These are phyloP conservation scores for Porcisia hertigi DNA, from an alignment of 208 protist species.

Conservation along the genomic window DNA sequence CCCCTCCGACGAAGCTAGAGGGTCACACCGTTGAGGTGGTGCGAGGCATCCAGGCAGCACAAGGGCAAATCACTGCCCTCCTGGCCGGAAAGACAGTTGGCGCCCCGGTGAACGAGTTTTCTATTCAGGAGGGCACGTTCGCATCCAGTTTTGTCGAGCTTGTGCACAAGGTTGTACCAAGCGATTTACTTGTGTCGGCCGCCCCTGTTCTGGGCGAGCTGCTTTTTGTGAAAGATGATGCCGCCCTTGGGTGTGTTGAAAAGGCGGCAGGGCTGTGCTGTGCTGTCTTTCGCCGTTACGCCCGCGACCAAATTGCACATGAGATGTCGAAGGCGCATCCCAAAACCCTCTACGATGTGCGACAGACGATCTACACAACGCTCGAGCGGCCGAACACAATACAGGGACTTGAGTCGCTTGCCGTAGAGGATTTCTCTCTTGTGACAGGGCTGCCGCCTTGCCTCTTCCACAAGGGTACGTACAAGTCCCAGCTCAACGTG, in stretches of 20 bases:
- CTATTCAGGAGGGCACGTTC: constrained; percentile 77
- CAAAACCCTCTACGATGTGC: constrained; percentile 61
- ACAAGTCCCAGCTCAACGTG: constrained; percentile 67
- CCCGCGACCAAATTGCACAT: constrained; percentile 49
- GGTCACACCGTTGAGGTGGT: constrained; percentile 17
- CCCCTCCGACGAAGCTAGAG: constrained; percentile 23
- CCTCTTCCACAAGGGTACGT: constrained; percentile 76
- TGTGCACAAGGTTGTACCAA: constrained; percentile 31
- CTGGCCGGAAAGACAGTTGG: constrained; percentile 45
- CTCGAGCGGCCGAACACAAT: constrained; percentile 75
- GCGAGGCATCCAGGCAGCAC: constrained; percentile 8
- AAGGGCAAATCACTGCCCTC: constrained; percentile 25
- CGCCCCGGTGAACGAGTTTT: constrained; percentile 67
- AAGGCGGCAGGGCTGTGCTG: constrained; percentile 82
- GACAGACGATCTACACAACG: constrained; percentile 64
- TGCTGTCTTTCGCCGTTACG: constrained; percentile 77
- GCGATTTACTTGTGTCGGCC: constrained; percentile 47
- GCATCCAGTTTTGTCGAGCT: constrained; percentile 37
- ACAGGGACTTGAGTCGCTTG: constrained; percentile 69
- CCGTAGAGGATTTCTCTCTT: constrained; percentile 61
- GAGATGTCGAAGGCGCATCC: constrained; percentile 54
- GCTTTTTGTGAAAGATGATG: constrained; percentile 83
- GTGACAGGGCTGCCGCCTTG: constrained; percentile 69
- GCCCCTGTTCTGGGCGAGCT: constrained; percentile 74
- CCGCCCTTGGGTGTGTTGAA: constrained; percentile 58